Evolutionary conservation across 306 rosid species (phyloP).

Genomic region (Arachis hypogaea): DNA sequence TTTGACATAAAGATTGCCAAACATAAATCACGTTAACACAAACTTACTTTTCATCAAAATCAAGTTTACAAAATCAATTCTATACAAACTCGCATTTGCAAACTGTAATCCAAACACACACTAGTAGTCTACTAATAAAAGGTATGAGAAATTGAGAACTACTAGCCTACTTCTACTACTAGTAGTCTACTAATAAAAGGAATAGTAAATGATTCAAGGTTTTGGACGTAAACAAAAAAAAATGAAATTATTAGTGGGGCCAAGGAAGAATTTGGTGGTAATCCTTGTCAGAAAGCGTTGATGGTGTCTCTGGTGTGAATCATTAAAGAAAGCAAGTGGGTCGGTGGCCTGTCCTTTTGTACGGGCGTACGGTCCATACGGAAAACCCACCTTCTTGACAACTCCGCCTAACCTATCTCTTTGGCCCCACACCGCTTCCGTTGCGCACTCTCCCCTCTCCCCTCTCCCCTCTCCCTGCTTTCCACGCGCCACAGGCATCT

Average conservation of each 20-base stretch:
- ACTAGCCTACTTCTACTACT: too few species aligned
- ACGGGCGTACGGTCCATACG: slow-evolving; percentile 49
- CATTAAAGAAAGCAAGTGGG: slow-evolving; percentile 42
- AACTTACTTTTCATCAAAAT: too few species aligned
- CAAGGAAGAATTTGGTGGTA: slow-evolving; percentile 31
- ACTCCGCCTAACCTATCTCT: slow-evolving; percentile 20
- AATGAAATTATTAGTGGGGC: not conserved
- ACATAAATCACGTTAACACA: too few species aligned
- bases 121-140: too few species aligned
- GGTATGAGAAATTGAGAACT: too few species aligned
- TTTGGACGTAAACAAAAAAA: too few species aligned
- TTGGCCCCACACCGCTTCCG: not conserved
- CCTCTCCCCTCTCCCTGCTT: rapidly evolving
- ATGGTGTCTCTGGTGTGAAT: slow-evolving; percentile 34
- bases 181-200: too few species aligned
- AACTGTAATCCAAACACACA: too few species aligned
- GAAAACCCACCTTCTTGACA: slow-evolving; percentile 25
- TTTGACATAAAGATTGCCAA: too few species aligned
- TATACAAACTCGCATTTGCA: too few species aligned
- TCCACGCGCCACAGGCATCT: slow-evolving; percentile 26
- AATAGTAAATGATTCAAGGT: too few species aligned
- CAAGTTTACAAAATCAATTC: too few species aligned
- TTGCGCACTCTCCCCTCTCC: not conserved
- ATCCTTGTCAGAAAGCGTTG: slow-evolving; percentile 40
- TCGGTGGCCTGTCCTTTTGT: slow-evolving; percentile 48